Percentiles rank a stretch among this genome's conserved stretches.
These are phyloP conservation scores for Ascomycota sp. DNA, from an alignment of 2,329 filamentous ascomycete genomes.

Conservation along the genomic window DNA sequence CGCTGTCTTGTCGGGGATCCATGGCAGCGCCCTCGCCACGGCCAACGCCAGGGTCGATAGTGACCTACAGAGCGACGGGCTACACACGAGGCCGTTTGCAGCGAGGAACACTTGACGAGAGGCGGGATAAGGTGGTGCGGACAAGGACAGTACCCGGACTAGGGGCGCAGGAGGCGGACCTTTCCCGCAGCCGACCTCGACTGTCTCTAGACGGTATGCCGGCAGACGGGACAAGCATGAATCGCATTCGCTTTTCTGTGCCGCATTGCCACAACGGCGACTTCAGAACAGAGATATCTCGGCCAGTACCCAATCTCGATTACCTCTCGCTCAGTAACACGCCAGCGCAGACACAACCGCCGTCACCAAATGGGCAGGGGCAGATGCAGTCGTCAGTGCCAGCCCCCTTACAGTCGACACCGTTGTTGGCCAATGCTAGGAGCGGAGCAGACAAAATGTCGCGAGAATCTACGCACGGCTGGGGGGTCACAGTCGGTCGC, in stretches of 20 bases:
- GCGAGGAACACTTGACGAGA: conserved; percentile 8
- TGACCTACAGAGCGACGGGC: conserved; percentile 2
- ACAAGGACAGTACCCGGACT: conserved; percentile 26
- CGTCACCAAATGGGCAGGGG: conserved; percentile 21
- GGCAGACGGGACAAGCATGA: conserved; percentile 1
- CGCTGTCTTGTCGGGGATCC: conserved; percentile 7
- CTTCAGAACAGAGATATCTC: conserved; percentile 1
- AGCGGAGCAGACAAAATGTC: conserved; percentile 10
- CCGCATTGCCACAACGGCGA: conserved; percentile 6
- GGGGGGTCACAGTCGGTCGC: conserved; percentile 60
- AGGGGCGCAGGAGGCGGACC: conserved; percentile 12
- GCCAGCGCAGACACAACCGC: conserved; percentile 22
- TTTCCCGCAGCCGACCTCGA: conserved; percentile 19
- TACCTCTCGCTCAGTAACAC: conserved; percentile 32
- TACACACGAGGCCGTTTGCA: conserved; percentile 17
- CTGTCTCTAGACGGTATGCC: conserved; percentile 23
- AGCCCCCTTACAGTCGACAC: background rate
- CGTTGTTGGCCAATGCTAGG: conserved; percentile 3
- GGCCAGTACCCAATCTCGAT: conserved; percentile 25
- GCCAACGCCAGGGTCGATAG: no score
- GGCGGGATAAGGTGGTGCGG: conserved; percentile 34
- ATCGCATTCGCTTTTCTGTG: conserved; percentile 1
- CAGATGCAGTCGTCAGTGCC: conserved; percentile 14
- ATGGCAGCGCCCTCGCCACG: conserved; percentile 3
- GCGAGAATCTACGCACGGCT: conserved; percentile 42